A percentile compares a stretch with the other conserved stretches of the same genome.
phyloP scores from a whole-genome alignment of 305 asterid genomes.

The Ruellia speciosa region DNA sequence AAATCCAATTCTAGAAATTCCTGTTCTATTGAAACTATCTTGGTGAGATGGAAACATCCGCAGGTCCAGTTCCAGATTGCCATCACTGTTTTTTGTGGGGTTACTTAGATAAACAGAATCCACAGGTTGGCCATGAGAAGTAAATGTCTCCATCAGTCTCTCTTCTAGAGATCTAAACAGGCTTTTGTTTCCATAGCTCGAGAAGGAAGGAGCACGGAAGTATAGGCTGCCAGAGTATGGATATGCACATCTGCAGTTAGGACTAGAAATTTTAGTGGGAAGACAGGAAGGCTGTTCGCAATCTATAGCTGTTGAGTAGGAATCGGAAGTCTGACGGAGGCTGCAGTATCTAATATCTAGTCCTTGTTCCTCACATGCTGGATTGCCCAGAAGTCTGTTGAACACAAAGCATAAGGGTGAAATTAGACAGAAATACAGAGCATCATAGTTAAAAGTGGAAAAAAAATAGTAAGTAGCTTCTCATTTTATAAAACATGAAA shows the following conservation, averaged over 20 bases:
- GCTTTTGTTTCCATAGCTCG: slow-evolving; percentile 45
- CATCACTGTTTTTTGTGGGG: slow-evolving; percentile 36
- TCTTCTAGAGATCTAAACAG: slow-evolving; percentile 32
- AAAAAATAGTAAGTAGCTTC: background rate
- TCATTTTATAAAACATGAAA: too few relatives aligned
- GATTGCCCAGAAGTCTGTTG: slow-evolving; percentile 54
- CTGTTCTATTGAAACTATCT: slow-evolving; percentile 49
- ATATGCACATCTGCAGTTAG: slow-evolving; percentile 61
- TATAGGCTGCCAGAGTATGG: slow-evolving; percentile 59
- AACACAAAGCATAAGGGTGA: background rate
- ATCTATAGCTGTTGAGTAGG: slow-evolving; percentile 41
- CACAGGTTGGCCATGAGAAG: slow-evolving; percentile 39
- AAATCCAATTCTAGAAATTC: slow-evolving; percentile 49
- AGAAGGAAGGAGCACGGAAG: slow-evolving; percentile 69
- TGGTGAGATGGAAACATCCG: slow-evolving; percentile 52
- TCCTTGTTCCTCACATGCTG: slow-evolving; percentile 39
- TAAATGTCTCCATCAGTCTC: slow-evolving; percentile 37
- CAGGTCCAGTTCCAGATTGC: slow-evolving; percentile 46
- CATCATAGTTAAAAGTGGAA: background rate
- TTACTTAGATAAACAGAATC: slow-evolving; percentile 60
- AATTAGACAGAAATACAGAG: background rate
- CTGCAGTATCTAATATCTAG: slow-evolving; percentile 37
- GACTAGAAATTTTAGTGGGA: slow-evolving; percentile 40
- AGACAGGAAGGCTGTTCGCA: slow-evolving; percentile 41
- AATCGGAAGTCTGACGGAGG: slow-evolving; percentile 24